Evolutionary conservation across 192 early-diverging fungal genomes (phyloP), one percentile per base, ranked within the genome.

Genomic region (Tieghemiomyces parasiticus): DNA sequence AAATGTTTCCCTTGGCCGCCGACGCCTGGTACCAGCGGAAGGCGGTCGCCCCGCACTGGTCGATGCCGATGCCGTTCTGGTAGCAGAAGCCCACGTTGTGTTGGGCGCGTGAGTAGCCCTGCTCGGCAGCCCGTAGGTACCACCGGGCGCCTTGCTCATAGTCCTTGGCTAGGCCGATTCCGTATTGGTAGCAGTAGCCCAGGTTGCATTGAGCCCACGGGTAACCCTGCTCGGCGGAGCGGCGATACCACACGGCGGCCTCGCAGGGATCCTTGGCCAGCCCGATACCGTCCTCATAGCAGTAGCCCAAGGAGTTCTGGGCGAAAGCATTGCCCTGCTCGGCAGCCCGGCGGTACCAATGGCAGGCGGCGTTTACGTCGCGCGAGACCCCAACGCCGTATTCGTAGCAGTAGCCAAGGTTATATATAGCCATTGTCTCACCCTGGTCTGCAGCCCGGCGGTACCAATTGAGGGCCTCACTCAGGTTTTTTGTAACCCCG

Each of bases 331-430:
- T 81, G 35, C 84, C 81, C 51, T 74, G 65, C 26, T 78, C 67
- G 0, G 86, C 82, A 0, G 86, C 80, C 28, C 69, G 60, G 31
- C 76, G 68, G 56, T 84, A 73, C 61, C 82, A 71, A 34, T 73
- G 66, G 22, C 82, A 64, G 6, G 86, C 79, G 62, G 80, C 73
- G 30, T 67, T 52, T 20, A 66, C 46, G 60, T 72, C 65, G 60
- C 72, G 71, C 49, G 71, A 64, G 14, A 77, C 73, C 3, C 86
- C 86, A 0, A 81, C 60, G 14, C 84, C 86, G 67, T 85, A 82
- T 60, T 89, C 87, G 61, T 85, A 85, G 20, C 85, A 67, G 60
- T 81, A 82, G 6, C 85, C 87, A 19, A 89, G 71, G 24, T 82
- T 84, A 64, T 87, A 88, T 61, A 84, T 80, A 14, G 83, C 87